A percentile compares a stretch with the other conserved stretches of the same genome.
Conservation (phyloP, 1,284 basidiomycete species). For the Ustilago sp. region DNA sequence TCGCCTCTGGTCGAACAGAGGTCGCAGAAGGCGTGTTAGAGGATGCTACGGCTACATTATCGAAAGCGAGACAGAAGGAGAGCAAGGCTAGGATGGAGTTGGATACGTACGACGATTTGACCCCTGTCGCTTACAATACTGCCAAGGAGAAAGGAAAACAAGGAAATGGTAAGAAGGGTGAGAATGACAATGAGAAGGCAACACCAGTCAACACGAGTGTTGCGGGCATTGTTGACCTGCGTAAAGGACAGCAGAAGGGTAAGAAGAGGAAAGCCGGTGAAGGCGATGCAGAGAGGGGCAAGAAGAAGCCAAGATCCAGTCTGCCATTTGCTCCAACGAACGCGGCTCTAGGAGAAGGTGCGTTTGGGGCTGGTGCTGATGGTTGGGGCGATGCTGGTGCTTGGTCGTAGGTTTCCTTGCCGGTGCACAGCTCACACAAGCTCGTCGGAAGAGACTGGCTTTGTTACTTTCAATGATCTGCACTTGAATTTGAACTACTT, state of each 20-base stretch:
- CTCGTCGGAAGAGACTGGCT: no score
- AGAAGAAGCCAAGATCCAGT: constrained; percentile 26
- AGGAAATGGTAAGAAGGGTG: constrained; percentile 5
- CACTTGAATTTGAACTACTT: no score
- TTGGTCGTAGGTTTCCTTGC: constrained; percentile 15
- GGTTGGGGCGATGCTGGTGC: constrained; percentile 35
- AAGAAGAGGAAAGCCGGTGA: constrained; percentile 18
- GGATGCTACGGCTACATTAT: constrained; percentile 18
- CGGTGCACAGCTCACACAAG: no score
- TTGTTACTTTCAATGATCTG: no score
- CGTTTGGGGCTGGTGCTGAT: constrained; percentile 32
- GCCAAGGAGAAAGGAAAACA: constrained; percentile 1
- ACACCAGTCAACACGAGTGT: constrained; percentile 33
- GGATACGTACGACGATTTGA: constrained; percentile 28
- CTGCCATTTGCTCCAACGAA: constrained; percentile 19
- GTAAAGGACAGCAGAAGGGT: constrained; percentile 21
- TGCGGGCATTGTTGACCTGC: constrained; percentile 35
- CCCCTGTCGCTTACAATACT: neutral
- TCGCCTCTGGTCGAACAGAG: constrained; percentile 39
- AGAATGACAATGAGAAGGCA: constrained; percentile 5
- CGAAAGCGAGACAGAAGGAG: constrained; percentile 35
- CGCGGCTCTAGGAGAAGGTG: neutral
- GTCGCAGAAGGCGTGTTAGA: constrained; percentile 46
- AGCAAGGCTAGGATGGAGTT: constrained; percentile 21
- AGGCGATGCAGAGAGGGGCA: neutral